Evolutionary conservation across 768 basidiomycete species (phyloP).

Genomic region (Tremella fuciformis): DNA sequence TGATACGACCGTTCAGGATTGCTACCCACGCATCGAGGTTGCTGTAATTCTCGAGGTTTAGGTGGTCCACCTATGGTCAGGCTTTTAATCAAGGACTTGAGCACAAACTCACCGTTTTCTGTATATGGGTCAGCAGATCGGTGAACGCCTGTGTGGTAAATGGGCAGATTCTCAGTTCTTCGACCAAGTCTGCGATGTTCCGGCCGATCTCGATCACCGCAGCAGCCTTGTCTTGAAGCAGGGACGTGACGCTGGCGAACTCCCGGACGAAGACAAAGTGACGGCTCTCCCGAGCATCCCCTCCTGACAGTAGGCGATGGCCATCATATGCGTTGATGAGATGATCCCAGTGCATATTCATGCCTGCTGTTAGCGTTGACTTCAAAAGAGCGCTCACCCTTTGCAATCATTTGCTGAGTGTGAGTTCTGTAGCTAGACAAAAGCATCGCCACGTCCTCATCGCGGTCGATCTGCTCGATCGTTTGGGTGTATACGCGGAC

Average conservation of each 20-base stretch:
- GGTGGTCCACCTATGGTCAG: conserved; percentile 71
- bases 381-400: conserved; percentile 58
- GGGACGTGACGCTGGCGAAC: conserved; percentile 86
- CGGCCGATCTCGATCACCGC: conserved; percentile 85
- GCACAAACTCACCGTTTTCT: conserved; percentile 66
- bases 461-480: conserved; percentile 80
- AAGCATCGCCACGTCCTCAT: conserved; percentile 88
- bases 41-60: conserved; percentile 93
- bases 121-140: conserved; percentile 71
- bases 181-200: conserved; percentile 77
- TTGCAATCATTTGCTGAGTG: conserved; percentile 84
- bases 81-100: neutral
- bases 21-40: conserved; percentile 90
- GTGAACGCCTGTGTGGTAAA: conserved; percentile 81
- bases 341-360: conserved; percentile 94
- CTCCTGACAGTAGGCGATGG: conserved; percentile 64
- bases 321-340: conserved; percentile 93
- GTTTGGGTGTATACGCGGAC: conserved; percentile 98
- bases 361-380: conserved; percentile 59
- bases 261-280: conserved; percentile 93
- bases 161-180: conserved; percentile 80
- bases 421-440: conserved; percentile 93
- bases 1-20: conserved; percentile 72
- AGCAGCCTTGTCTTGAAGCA: conserved; percentile 94
- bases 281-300: conserved; percentile 75